Conservation (phyloP, 257 asterid genomes). For the Solanum pennellii region DNA sequence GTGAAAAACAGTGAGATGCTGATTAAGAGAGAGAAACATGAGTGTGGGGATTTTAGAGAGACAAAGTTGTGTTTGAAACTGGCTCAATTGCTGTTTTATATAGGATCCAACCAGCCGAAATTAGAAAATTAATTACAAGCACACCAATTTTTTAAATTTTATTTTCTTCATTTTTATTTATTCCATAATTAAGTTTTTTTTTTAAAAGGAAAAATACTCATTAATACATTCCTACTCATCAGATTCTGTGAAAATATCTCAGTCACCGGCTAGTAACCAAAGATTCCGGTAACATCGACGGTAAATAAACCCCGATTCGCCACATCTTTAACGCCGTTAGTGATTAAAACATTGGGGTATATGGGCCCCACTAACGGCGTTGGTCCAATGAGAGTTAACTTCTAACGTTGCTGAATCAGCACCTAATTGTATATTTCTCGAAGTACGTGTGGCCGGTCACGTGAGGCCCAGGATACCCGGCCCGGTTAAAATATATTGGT, state of each 20-base stretch:
- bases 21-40: not conserved
- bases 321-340: constrained; percentile 19
- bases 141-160: not conserved
- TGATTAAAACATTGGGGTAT: constrained; percentile 15
- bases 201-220: not conserved
- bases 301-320: constrained; percentile 12
- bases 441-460: constrained; percentile 58
- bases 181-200: not conserved
- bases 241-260: constrained; percentile 14
- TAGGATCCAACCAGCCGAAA: constrained; percentile 34
- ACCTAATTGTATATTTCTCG: constrained; percentile 27
- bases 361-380: constrained; percentile 20
- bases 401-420: constrained; percentile 36
- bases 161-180: not conserved
- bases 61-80: not conserved
- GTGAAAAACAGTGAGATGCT: not conserved
- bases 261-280: constrained; percentile 6
- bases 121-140: constrained; percentile 10
- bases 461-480: constrained; percentile 84
- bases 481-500: constrained; percentile 44
- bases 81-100: constrained; percentile 37
- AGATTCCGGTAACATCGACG: constrained; percentile 27
- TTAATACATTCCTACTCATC: constrained; percentile 1
- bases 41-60: constrained; percentile 5
- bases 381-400: constrained; percentile 55